phyloP scores from a whole-genome alignment of 1,284 basidiomycete genomes.

The Laetiporus sulphureus region DNA sequence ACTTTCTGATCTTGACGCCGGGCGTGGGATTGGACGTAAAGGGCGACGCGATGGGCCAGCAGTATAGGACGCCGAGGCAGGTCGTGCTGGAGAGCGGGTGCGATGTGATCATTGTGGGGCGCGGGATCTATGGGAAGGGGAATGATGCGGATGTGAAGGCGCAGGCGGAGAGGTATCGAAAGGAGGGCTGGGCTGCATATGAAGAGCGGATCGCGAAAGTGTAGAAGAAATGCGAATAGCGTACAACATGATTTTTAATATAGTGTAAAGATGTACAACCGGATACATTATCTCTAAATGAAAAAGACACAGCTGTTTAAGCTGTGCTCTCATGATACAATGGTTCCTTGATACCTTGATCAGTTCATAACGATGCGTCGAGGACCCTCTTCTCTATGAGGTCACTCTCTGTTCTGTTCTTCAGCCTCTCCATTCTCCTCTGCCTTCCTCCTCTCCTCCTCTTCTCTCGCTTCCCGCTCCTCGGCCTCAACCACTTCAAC shows the following conservation, averaged over 20 bases:
- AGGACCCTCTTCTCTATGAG: too few species aligned
- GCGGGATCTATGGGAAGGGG: constrained; percentile 87
- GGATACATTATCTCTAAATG: not conserved
- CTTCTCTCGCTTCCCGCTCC: constrained; percentile 61
- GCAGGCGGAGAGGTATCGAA: constrained; percentile 80
- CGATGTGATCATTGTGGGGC: constrained; percentile 97
- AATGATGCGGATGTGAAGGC: constrained; percentile 49
- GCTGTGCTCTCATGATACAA: too few species aligned
- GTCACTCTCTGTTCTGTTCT: constrained; percentile 3
- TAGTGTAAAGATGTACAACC: too few species aligned
- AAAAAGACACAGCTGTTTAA: constrained; percentile 1
- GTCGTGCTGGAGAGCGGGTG: constrained; percentile 85
- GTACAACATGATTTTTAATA: too few species aligned
- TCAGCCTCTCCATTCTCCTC: constrained; percentile 19
- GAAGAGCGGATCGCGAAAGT: constrained; percentile 31
- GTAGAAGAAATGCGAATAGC: too few species aligned
- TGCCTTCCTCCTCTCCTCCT: constrained; percentile 32
- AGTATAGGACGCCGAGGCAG: constrained; percentile 89
- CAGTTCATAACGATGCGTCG: too few species aligned
- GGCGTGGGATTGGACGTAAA: constrained; percentile 84
- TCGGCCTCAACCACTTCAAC: constrained; percentile 90
- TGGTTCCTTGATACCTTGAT: too few species aligned
- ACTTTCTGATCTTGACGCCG: constrained; percentile 90
- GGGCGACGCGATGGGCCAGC: constrained; percentile 92
- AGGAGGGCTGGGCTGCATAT: constrained; percentile 93